Conservation (phyloP, 2,329 filamentous ascomycete genomes). For the Alternaria gaisen region DNA sequence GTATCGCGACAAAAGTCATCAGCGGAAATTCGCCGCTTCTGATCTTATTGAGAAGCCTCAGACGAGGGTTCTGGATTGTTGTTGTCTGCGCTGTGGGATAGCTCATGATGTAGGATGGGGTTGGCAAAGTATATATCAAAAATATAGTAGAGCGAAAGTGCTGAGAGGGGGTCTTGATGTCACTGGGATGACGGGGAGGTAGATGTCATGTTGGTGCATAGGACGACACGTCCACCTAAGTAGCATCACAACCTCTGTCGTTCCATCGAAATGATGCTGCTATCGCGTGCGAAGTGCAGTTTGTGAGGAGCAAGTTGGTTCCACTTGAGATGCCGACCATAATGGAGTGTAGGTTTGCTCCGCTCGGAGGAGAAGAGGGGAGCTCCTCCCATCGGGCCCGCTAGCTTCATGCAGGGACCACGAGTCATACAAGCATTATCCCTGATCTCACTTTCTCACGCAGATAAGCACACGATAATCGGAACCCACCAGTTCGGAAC, state of each 20-base stretch:
- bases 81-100: slow-evolving; percentile 26
- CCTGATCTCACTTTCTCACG: neutral
- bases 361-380: neutral
- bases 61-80: slow-evolving; percentile 50
- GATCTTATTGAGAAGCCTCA: slow-evolving; percentile 57
- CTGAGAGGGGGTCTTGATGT: neutral
- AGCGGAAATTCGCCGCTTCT: slow-evolving; percentile 53
- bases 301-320: neutral
- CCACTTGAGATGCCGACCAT: neutral
- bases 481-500: neutral
- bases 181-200: neutral
- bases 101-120: neutral
- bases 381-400: neutral
- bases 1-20: slow-evolving; percentile 61
- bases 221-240: neutral
- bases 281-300: neutral
- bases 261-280: neutral
- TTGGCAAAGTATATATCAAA: neutral
- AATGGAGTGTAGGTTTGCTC: neutral
- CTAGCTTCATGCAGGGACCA: neutral
- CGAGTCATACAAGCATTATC: neutral
- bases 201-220: neutral
- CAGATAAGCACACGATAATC: neutral
- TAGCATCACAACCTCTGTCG: neutral
- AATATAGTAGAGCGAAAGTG: neutral